A percentile compares a stretch with the other conserved stretches of the same genome.
Conservation (phyloP, 345 rosid genomes). For the Ceriops zippeliana region DNA sequence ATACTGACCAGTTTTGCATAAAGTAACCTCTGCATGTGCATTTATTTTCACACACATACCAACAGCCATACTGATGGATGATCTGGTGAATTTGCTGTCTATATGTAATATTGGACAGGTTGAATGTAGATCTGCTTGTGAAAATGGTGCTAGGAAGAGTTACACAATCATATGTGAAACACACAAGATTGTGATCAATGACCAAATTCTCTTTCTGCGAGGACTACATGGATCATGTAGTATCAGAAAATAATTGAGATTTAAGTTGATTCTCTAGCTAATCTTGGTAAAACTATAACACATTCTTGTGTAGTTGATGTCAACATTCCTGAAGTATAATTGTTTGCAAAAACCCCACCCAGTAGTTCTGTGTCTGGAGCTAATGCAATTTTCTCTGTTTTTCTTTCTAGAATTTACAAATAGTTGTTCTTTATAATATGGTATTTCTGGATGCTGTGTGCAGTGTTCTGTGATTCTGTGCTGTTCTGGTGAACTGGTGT, state of each 20-base stretch:
- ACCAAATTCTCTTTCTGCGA: too few relatives aligned
- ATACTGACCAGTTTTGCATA: not conserved
- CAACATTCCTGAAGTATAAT: not conserved
- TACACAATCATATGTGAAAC: too few relatives aligned
- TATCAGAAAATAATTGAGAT: not conserved
- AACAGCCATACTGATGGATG: too few relatives aligned
- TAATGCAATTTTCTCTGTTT: not conserved
- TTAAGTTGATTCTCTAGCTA: not conserved
- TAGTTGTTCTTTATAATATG: not conserved
- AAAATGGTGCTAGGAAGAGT: too few relatives aligned
- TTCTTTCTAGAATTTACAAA: not conserved
- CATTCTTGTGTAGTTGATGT: not conserved
- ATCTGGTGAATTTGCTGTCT: too few relatives aligned
- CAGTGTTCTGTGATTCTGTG: not conserved
- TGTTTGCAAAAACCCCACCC: not conserved
- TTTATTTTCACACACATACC: too few relatives aligned
- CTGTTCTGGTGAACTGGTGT: not conserved
- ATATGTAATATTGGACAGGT: too few relatives aligned
- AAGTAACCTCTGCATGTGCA: too few relatives aligned
- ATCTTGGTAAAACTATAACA: not conserved
- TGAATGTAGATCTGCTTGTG: too few relatives aligned
- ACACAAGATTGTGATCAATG: too few relatives aligned
- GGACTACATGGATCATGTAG: too few relatives aligned
- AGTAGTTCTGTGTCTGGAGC: not conserved
- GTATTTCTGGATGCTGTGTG: not conserved